These are phyloP conservation scores for Soucietia sequanensis DNA, from an alignment of 805 yeast genomes.

Conservation along the genomic window DNA sequence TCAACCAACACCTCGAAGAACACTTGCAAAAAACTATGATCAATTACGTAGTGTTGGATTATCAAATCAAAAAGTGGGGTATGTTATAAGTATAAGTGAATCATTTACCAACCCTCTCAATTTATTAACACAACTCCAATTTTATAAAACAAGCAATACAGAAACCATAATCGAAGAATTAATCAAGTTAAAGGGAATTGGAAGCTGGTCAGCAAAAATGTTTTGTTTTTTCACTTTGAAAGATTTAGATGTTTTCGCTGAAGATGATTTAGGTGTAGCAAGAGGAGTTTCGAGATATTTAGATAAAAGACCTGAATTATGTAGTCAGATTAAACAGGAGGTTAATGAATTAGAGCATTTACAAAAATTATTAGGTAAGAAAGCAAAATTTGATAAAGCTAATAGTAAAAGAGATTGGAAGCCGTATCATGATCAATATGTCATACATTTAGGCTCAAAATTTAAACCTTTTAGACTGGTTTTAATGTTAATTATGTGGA, in stretches of 20 bases:
- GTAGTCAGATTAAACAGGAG: constrained; percentile 40
- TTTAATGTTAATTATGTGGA: constrained; percentile 74
- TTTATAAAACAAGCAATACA: constrained; percentile 37
- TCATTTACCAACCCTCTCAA: constrained; percentile 45
- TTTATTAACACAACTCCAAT: constrained; percentile 26
- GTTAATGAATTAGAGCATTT: constrained; percentile 31
- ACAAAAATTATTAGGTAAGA: constrained; percentile 28
- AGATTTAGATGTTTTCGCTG: constrained; percentile 68
- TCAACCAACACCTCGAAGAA: constrained; percentile 53
- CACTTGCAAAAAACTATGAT: constrained; percentile 42
- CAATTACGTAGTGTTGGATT: constrained; percentile 64
- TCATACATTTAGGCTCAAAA: constrained; percentile 51
- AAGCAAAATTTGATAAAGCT: constrained; percentile 37
- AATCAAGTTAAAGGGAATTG: constrained; percentile 65
- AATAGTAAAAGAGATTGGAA: constrained; percentile 59
- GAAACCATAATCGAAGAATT: constrained; percentile 50
- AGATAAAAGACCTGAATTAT: constrained; percentile 48
- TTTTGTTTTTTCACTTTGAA: constrained; percentile 69
- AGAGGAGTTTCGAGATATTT: constrained; percentile 73
- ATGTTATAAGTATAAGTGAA: constrained; percentile 54
- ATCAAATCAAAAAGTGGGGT: constrained; percentile 64
- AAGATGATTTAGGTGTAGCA: constrained; percentile 81
- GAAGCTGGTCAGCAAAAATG: constrained; percentile 90
- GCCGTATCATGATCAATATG: constrained; percentile 59
- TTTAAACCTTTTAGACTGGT: constrained; percentile 68